Evolutionary conservation across 352 stramenopile species (phyloP).

Genomic region (Heterotrichella gracilis): DNA sequence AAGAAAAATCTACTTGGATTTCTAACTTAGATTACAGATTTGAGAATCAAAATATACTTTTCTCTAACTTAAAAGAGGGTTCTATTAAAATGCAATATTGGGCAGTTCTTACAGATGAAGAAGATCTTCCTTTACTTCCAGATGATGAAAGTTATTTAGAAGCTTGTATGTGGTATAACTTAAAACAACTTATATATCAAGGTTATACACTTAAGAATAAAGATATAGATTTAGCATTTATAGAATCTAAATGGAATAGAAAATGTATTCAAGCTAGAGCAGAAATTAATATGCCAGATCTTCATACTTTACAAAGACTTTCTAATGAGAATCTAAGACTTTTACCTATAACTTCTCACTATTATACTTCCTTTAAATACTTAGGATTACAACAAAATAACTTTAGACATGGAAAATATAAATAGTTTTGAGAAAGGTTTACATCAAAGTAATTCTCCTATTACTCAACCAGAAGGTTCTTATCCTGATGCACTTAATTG

Average conservation of each 20-base stretch:
- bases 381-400: constrained; percentile 10
- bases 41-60: no score
- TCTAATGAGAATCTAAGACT: background rate
- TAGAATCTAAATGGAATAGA: background rate
- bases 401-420: constrained; percentile 11
- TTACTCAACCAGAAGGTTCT: constrained; percentile 7
- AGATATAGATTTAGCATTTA: background rate
- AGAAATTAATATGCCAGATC: background rate
- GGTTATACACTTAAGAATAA: constrained; percentile 8
- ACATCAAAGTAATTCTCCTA: constrained; percentile 5
- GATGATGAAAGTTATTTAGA: constrained; percentile 7
- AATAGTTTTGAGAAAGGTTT: constrained; percentile 11
- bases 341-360: constrained; percentile 10
- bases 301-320: constrained; percentile 10
- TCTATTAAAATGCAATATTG: no score
- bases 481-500: constrained; percentile 10
- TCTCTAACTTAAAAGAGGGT: no score
- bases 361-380: constrained; percentile 8
- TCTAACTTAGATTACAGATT: no score
- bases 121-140: constrained; percentile 2
- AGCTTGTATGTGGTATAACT: background rate
- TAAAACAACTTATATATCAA: constrained; percentile 10
- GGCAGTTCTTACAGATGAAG: constrained; percentile 6
- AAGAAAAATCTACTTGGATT: no score
- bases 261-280: no score